Evolutionary conservation across 1,284 basidiomycete species (phyloP).

Genomic region (Thecaphora thlaspeos): DNA sequence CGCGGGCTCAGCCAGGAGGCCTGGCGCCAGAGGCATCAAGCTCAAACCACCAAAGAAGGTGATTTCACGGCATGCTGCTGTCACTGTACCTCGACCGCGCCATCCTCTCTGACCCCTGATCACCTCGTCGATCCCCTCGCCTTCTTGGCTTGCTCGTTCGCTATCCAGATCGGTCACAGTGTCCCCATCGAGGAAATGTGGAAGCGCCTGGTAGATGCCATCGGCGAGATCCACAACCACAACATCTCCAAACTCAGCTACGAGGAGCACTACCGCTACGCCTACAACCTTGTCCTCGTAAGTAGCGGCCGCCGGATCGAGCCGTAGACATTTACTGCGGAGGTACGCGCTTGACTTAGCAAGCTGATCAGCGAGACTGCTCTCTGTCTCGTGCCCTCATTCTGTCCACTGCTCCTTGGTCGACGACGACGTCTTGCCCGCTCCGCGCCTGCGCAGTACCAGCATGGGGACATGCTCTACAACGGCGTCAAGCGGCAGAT

Average conservation of each 20-base stretch:
- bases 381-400: too few relatives aligned
- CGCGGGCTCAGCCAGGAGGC: conserved; percentile 33
- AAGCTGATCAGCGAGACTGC: too few relatives aligned
- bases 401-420: too few relatives aligned
- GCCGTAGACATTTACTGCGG: background rate
- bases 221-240: conserved; percentile 92
- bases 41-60: conserved; percentile 30
- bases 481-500: conserved; percentile 79
- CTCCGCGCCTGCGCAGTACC: conserved; percentile 59
- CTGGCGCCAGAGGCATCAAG: conserved; percentile 27
- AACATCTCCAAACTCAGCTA: conserved; percentile 89
- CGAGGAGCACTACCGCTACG: conserved; percentile 78
- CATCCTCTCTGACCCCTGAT: too few relatives aligned
- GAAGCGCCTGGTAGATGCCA: conserved; percentile 74
- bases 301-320: conserved; percentile 1
- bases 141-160: too few relatives aligned
- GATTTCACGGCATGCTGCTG: too few relatives aligned
- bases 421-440: too few relatives aligned
- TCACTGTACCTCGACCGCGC: too few relatives aligned
- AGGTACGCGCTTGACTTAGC: background rate
- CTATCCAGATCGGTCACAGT: conserved; percentile 41
- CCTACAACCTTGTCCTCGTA: conserved; percentile 52
- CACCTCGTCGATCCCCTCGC: too few relatives aligned
- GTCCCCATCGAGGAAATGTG: conserved; percentile 61
- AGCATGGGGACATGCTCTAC: conserved; percentile 80